These are phyloP conservation scores for Lablab purpureus DNA, from an alignment of 306 rosid genomes.

Conservation along the genomic window DNA sequence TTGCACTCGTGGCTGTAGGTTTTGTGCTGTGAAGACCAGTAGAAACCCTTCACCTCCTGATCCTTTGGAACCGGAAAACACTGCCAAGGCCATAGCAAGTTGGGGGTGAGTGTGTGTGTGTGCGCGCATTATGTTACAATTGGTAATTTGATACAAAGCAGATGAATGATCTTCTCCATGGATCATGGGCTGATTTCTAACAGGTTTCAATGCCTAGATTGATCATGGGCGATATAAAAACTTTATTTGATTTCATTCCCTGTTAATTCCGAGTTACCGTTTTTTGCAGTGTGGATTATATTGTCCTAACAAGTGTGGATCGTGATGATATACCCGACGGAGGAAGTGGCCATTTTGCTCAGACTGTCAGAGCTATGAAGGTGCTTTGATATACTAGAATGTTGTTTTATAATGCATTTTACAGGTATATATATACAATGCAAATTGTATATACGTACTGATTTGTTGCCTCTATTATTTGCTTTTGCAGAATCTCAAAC, in stretches of 20 bases:
- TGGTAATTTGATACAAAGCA: neutral
- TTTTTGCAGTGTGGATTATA: constrained; percentile 78
- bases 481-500: constrained; percentile 75
- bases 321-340: constrained; percentile 99
- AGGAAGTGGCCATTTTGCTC: constrained; percentile 96
- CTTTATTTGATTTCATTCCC: neutral
- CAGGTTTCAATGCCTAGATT: constrained; percentile 4
- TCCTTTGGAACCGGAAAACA: constrained; percentile 89
- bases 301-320: constrained; percentile 92
- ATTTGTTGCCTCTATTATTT: constrained; percentile 7
- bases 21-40: constrained; percentile 97
- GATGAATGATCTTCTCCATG: neutral
- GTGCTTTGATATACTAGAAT: constrained; percentile 46
- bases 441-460: constrained; percentile 9
- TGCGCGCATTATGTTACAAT: neutral
- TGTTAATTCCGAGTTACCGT: constrained; percentile 22
- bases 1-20: constrained; percentile 95
- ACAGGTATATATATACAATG: neutral
- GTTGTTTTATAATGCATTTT: constrained; percentile 34
- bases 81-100: constrained; percentile 86
- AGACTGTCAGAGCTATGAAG: constrained; percentile 92
- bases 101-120: constrained; percentile 72
- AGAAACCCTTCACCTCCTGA: constrained; percentile 92
- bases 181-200: constrained; percentile 1
- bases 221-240: neutral